phyloP scores from a whole-genome alignment of 257 asterid genomes.

The Dorcoceras hygrometricum region DNA sequence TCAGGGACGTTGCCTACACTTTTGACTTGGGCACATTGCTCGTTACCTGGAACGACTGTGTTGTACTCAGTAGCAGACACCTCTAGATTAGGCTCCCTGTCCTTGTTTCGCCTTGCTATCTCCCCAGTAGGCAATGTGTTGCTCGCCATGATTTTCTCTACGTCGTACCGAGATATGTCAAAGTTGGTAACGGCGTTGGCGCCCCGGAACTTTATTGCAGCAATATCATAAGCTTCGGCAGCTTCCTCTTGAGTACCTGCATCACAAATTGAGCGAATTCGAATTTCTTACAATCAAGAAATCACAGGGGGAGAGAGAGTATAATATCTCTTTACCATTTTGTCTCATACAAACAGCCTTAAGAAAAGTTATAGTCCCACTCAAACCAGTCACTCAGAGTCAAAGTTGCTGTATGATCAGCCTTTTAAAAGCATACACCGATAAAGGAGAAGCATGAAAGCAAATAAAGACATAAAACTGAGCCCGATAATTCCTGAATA shows the following conservation, averaged over 20 bases:
- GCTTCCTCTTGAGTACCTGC: slow-evolving; percentile 73
- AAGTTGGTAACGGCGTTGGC: slow-evolving; percentile 59
- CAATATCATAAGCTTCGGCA: slow-evolving; percentile 67
- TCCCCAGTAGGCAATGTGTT: slow-evolving; percentile 56
- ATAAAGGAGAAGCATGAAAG: slow-evolving; percentile 3
- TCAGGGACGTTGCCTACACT: slow-evolving; percentile 19
- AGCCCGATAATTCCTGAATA: neutral
- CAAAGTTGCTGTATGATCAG: slow-evolving; percentile 37
- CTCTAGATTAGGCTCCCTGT: slow-evolving; percentile 25
- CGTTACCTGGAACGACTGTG: neutral
- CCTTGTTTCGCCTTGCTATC: slow-evolving; percentile 54
- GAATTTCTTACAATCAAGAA: neutral
- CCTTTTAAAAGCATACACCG: slow-evolving; percentile 32
- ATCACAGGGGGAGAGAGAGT: slow-evolving; percentile 6
- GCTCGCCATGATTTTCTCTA: slow-evolving; percentile 56
- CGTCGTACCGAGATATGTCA: slow-evolving; percentile 55
- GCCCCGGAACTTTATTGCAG: slow-evolving; percentile 64
- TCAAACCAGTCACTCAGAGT: slow-evolving; percentile 26
- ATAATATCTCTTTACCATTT: slow-evolving; percentile 24
- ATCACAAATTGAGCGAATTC: neutral
- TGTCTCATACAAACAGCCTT: slow-evolving; percentile 37
- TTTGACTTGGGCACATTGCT: slow-evolving; percentile 5
- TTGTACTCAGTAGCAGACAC: slow-evolving; percentile 5
- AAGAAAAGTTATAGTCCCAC: slow-evolving; percentile 28
- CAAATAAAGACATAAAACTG: slow-evolving; percentile 11